A percentile compares a stretch with the other conserved stretches of the same genome.
These are phyloP conservation scores for Macadamia integrifolia DNA, from an alignment of 164 flowering plant genomes.

Conservation along the genomic window DNA sequence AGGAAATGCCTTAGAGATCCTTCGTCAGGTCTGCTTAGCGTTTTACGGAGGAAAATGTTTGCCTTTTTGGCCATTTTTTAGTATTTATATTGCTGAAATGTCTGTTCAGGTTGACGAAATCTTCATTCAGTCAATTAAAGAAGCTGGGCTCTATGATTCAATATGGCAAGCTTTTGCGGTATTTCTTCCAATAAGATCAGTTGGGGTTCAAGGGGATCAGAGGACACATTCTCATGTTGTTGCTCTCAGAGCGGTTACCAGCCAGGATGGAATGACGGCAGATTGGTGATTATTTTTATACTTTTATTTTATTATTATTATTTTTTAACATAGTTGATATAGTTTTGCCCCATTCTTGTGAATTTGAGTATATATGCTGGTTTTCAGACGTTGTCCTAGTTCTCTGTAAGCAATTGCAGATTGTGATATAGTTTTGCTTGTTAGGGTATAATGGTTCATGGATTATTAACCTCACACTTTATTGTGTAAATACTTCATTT, in stretches of 20 bases:
- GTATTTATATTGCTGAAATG: background rate
- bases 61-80: background rate
- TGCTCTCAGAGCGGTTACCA: conserved; percentile 93
- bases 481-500: no score
- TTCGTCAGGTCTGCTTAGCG: conserved; percentile 61
- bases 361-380: no score
- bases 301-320: background rate
- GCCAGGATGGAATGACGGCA: conserved; percentile 99
- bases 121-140: conserved; percentile 85
- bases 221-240: conserved; percentile 92
- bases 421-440: no score
- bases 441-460: no score
- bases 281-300: conserved; percentile 56
- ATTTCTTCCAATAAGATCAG: conserved; percentile 68
- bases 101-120: conserved; percentile 84
- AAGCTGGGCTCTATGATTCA: conserved; percentile 83
- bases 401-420: no score
- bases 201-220: conserved; percentile 98
- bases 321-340: background rate
- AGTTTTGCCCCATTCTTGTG: no score
- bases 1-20: conserved; percentile 74
- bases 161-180: conserved; percentile 99
- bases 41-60: background rate
- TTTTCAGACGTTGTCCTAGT: no score
- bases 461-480: no score